phyloP scores from a whole-genome alignment of 78 protist genomes.

The Dictyostelium citrinum region DNA sequence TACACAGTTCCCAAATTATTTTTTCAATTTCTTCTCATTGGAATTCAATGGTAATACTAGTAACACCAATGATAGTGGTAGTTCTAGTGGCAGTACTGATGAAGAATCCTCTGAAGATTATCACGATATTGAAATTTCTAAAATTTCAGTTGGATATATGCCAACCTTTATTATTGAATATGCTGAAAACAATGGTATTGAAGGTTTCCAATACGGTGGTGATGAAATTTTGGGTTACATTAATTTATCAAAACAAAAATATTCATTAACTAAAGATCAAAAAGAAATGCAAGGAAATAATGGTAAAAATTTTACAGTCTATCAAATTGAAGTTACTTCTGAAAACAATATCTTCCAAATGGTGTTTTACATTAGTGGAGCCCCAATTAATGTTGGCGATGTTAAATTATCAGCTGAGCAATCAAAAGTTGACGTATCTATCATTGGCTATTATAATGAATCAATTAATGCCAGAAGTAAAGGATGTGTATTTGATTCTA shows the following conservation, averaged over 20 bases:
- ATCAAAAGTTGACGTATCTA: not conserved
- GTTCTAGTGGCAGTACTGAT: not conserved
- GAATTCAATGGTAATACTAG: not conserved
- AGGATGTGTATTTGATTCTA: not conserved
- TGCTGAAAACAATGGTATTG: not conserved
- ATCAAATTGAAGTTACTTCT: not conserved
- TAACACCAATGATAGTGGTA: not conserved
- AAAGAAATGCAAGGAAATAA: not conserved
- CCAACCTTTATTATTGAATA: constrained; percentile 6
- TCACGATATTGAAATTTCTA: not conserved
- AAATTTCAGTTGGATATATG: not conserved
- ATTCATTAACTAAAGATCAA: not conserved
- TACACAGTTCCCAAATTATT: not conserved
- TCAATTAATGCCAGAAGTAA: not conserved
- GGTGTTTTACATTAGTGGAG: not conserved
- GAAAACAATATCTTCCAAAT: not conserved
- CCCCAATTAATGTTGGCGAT: not conserved
- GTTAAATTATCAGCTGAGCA: not conserved
- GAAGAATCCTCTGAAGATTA: not conserved
- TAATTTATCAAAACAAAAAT: not conserved
- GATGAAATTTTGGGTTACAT: not conserved
- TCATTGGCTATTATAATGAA: not conserved
- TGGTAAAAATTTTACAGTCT: not conserved
- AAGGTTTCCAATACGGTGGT: not conserved
- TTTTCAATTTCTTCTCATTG: not conserved